Conservation (phyloP, 192 early-diverging fungal species). For the Coemansia reversa region DNA sequence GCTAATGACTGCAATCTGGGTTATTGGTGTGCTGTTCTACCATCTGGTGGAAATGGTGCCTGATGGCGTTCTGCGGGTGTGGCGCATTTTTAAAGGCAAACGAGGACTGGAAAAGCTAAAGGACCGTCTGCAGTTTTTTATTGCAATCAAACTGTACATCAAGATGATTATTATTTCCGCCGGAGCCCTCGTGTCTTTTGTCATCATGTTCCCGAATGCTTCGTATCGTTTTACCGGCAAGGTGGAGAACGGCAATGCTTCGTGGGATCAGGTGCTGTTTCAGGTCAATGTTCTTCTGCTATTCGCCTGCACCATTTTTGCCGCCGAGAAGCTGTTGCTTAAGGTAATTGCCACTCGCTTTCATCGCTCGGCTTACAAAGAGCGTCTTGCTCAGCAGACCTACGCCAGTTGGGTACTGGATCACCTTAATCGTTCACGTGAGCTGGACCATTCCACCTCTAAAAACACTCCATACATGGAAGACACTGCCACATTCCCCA, state of each 20-base stretch:
- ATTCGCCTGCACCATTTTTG: slow-evolving; percentile 54
- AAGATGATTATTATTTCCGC: slow-evolving; percentile 58
- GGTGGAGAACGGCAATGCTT: slow-evolving; percentile 31
- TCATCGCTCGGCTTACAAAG: slow-evolving; percentile 64
- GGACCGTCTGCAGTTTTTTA: slow-evolving; percentile 57
- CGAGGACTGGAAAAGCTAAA: slow-evolving; percentile 54
- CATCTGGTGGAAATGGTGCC: slow-evolving; percentile 61
- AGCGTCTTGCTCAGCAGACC: slow-evolving; percentile 60
- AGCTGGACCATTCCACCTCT: slow-evolving; percentile 13
- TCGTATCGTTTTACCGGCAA: slow-evolving; percentile 51
- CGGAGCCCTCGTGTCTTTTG: slow-evolving; percentile 54
- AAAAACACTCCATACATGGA: slow-evolving; percentile 25
- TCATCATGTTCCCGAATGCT: slow-evolving; percentile 55
- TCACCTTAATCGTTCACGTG: slow-evolving; percentile 58
- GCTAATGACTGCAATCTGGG: slow-evolving; percentile 51
- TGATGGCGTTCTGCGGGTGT: slow-evolving; percentile 53
- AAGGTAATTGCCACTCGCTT: slow-evolving; percentile 66
- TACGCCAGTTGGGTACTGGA: slow-evolving; percentile 63
- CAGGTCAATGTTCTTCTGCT: slow-evolving; percentile 56
- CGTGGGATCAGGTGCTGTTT: slow-evolving; percentile 58
- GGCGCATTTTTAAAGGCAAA: slow-evolving; percentile 48
- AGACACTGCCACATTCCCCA: slow-evolving; percentile 23
- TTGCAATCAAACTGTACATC: slow-evolving; percentile 58
- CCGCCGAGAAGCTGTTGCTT: slow-evolving; percentile 62
- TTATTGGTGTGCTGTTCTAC: slow-evolving; percentile 55